Evolutionary conservation across 306 rosid genomes (phyloP).

Genomic region (Cajanus cajan): DNA sequence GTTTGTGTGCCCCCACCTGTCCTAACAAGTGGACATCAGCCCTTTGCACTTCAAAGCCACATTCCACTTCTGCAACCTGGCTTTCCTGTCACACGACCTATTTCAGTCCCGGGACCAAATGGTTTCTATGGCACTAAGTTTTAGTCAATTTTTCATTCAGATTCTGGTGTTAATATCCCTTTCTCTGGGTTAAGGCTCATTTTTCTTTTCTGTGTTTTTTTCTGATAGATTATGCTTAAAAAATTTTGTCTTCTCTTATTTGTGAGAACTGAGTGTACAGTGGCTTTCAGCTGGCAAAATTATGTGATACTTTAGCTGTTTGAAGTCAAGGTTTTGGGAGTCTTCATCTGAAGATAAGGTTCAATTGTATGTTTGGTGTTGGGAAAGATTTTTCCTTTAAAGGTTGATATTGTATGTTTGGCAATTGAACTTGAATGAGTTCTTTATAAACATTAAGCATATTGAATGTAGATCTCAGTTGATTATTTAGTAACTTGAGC

Average conservation of each 20-base stretch:
- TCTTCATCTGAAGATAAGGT: conserved; percentile 20
- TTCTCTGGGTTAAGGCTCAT: neutral
- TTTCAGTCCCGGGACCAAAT: conserved; percentile 59
- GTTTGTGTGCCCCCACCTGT: conserved; percentile 55
- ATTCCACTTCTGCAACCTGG: conserved; percentile 60
- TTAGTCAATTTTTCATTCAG: conserved; percentile 33
- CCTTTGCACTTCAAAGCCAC: conserved; percentile 58
- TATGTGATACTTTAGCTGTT: conserved; percentile 22
- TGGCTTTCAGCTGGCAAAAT: conserved; percentile 9
- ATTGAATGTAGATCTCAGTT: conserved; percentile 4
- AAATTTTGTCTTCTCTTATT: conserved; percentile 37
- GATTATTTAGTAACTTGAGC: neutral
- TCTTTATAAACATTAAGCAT: conserved; percentile 1
- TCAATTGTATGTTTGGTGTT: conserved; percentile 12
- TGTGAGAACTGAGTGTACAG: conserved; percentile 35
- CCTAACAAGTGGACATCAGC: conserved; percentile 54
- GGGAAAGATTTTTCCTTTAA: conserved; percentile 16
- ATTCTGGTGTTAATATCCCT: conserved; percentile 14
- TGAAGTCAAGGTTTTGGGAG: conserved; percentile 20
- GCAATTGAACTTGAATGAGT: conserved; percentile 21
- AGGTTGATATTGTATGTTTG: conserved; percentile 22
- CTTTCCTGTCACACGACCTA: conserved; percentile 48
- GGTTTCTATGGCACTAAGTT: conserved; percentile 46
- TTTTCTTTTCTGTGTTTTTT: neutral
- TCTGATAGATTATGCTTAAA: neutral